Percentiles rank a stretch among this genome's conserved stretches.
phyloP scores from a whole-genome alignment of 352 stramenopile genomes.

The Aphanomyces invadans region DNA sequence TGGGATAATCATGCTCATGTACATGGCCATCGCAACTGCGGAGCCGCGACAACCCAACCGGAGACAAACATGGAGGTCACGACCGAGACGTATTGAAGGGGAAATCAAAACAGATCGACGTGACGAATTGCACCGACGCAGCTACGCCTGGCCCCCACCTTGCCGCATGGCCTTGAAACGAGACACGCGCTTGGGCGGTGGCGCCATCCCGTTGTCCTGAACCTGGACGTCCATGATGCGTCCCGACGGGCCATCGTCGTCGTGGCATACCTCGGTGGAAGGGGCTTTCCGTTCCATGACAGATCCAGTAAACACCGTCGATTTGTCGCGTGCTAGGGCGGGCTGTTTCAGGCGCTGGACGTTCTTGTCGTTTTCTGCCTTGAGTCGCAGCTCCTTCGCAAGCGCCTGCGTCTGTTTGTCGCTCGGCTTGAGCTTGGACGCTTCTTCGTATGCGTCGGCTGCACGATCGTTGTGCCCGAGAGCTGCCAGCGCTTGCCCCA shows the following conservation, averaged over 20 bases:
- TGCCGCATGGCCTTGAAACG: conserved; percentile 45
- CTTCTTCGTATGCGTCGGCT: conserved; percentile 54
- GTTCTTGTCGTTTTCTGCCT: conserved; percentile 18
- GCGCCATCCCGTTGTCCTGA: too few relatives aligned
- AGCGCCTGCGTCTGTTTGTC: conserved; percentile 58
- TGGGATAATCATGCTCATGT: neutral
- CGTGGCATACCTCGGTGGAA: neutral
- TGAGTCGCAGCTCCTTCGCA: conserved; percentile 51
- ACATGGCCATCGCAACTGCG: too few relatives aligned
- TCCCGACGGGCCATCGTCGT: too few relatives aligned
- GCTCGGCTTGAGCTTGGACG: conserved; percentile 57
- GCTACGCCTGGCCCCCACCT: too few relatives aligned
- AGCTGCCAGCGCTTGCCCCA: conserved; percentile 52
- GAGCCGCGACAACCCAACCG: too few relatives aligned
- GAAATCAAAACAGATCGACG: too few relatives aligned
- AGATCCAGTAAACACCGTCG: conserved; percentile 4
- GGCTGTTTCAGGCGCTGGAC: neutral
- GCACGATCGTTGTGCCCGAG: conserved; percentile 58
- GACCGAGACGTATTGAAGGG: too few relatives aligned
- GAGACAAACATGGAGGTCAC: too few relatives aligned
- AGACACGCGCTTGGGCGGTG: conserved; percentile 79
- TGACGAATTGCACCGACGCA: too few relatives aligned
- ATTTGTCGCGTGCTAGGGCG: neutral
- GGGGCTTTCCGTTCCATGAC: neutral
- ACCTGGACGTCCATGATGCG: too few relatives aligned